Percentiles rank a stretch among this genome's conserved stretches.
phyloP scores from a whole-genome alignment of 1,284 basidiomycete species.

The Abortiporus biennis region DNA sequence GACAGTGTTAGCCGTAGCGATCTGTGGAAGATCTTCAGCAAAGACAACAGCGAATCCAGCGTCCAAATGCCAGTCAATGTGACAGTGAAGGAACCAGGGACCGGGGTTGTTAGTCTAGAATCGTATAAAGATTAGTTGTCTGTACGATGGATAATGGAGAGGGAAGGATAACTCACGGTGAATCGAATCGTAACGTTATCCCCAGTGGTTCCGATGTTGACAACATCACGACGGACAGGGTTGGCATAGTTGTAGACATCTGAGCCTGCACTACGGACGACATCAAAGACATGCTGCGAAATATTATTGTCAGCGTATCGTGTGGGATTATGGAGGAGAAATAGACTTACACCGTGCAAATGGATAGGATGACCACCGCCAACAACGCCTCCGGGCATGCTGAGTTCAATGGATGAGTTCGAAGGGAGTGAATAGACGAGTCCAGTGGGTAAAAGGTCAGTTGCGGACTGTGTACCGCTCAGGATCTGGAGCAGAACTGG shows the following conservation, averaged over 20 bases:
- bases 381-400: constrained; percentile 19
- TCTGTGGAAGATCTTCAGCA: constrained; percentile 21
- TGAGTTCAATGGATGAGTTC: constrained; percentile 29
- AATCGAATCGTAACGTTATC: constrained; percentile 24
- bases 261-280: constrained; percentile 15
- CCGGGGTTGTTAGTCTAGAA: constrained; percentile 22
- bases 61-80: constrained; percentile 26
- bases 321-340: neutral
- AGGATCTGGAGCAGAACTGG: constrained; percentile 31
- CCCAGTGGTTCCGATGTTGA: constrained; percentile 15
- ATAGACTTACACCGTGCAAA: constrained; percentile 28
- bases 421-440: constrained; percentile 21
- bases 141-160: neutral
- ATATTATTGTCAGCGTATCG: neutral
- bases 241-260: constrained; percentile 30
- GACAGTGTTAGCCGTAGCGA: constrained; percentile 10
- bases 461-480: constrained; percentile 21
- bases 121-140: neutral
- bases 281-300: neutral
- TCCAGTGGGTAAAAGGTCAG: constrained; percentile 23
- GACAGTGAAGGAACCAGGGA: constrained; percentile 28
- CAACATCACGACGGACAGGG: constrained; percentile 23
- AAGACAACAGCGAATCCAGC: constrained; percentile 25
- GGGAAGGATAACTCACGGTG: constrained; percentile 10
- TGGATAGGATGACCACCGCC: constrained; percentile 32